phyloP scores from a whole-genome alignment of 768 basidiomycete species.

The Psilocybe sp. region DNA sequence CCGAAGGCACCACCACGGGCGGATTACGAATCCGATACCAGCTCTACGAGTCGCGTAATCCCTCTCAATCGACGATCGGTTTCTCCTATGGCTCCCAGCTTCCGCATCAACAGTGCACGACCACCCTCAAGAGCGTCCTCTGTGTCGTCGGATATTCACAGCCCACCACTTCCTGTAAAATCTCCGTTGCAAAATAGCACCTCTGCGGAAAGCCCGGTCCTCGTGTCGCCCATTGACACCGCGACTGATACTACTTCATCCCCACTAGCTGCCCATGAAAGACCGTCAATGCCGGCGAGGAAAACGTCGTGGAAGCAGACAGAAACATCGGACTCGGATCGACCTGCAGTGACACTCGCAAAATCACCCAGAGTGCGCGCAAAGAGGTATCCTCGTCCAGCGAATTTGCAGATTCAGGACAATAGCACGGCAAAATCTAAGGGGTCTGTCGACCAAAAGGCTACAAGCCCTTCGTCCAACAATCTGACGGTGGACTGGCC shows the following conservation, averaged over 20 bases:
- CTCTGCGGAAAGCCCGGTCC: conserved; percentile 10
- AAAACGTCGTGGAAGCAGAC: conserved; percentile 36
- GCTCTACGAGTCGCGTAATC: conserved; percentile 49
- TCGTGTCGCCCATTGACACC: background rate
- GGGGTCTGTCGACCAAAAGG: conserved; percentile 29
- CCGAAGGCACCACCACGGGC: conserved; percentile 34
- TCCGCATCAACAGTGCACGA: conserved; percentile 34
- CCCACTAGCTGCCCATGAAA: conserved; percentile 17
- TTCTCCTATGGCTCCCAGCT: conserved; percentile 68
- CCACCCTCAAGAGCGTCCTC: conserved; percentile 40
- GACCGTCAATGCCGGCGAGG: conserved; percentile 4
- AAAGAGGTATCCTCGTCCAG: conserved; percentile 49
- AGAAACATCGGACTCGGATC: conserved; percentile 28
- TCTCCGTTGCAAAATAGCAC: conserved; percentile 20
- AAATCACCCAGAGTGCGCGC: conserved; percentile 47
- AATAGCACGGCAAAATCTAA: conserved; percentile 10
- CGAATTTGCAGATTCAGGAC: conserved; percentile 46
- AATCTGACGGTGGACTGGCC: conserved; percentile 53
- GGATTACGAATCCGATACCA: conserved; percentile 57
- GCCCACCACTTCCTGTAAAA: conserved; percentile 25
- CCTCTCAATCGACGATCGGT: conserved; percentile 64
- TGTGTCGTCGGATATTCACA: conserved; percentile 38
- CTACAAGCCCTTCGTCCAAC: conserved; percentile 35
- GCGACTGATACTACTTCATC: conserved; percentile 1
- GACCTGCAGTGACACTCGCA: conserved; percentile 36